phyloP scores from a whole-genome alignment of 1,284 basidiomycete species.

The Mycosarcoma maydis region DNA sequence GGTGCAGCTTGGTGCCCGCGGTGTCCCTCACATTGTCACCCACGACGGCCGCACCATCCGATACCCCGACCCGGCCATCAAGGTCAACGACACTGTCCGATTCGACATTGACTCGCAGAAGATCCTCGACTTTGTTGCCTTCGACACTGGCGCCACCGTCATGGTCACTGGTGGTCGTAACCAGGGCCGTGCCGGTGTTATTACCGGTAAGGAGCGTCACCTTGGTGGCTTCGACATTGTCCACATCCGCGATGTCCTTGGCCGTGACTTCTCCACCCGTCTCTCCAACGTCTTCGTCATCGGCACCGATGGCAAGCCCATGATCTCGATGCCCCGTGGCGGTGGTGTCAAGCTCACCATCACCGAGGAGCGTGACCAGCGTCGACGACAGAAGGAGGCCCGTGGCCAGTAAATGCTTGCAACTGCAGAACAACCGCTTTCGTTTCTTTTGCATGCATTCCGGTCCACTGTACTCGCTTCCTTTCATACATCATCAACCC shows the following conservation, averaged over 20 bases:
- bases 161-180: slow-evolving; percentile 99
- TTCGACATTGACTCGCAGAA: slow-evolving; percentile 95
- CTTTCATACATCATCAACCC: slow-evolving; percentile 8
- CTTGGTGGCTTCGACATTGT: slow-evolving; percentile 88
- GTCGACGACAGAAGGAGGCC: slow-evolving; percentile 60
- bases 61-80: slow-evolving; percentile 95
- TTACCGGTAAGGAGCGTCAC: slow-evolving; percentile 95
- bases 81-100: slow-evolving; percentile 97
- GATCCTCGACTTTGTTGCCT: slow-evolving; percentile 92
- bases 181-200: slow-evolving; percentile 97
- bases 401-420: slow-evolving; percentile 40
- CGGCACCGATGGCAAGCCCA: slow-evolving; percentile 92
- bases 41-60: slow-evolving; percentile 99
- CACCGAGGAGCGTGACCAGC: slow-evolving; percentile 69
- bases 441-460: slow-evolving; percentile 6
- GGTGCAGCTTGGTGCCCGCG: slow-evolving; percentile 89
- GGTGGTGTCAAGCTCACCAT: slow-evolving; percentile 88
- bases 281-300: slow-evolving; percentile 98
- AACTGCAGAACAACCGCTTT: not conserved
- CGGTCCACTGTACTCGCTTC: slow-evolving; percentile 6
- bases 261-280: slow-evolving; percentile 78
- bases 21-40: slow-evolving; percentile 96
- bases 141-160: slow-evolving; percentile 96
- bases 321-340: slow-evolving; percentile 97
- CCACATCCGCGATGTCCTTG: slow-evolving; percentile 94